Percentiles rank a stretch among this genome's conserved stretches.
phyloP scores from a whole-genome alignment of 495 filamentous ascomycete species.

The Daldinia vernicosa region DNA sequence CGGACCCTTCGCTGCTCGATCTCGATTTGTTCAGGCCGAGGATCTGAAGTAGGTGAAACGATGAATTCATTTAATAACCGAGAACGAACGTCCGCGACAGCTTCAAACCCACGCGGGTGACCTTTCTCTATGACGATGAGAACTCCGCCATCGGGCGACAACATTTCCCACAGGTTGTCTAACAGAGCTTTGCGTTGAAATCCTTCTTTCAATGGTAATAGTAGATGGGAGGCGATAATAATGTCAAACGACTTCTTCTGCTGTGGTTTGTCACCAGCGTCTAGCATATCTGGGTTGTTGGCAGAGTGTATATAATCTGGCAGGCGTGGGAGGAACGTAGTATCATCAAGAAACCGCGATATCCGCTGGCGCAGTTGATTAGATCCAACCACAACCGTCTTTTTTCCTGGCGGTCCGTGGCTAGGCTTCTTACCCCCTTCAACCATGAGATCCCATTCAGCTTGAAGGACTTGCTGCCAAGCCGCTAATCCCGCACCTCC shows the following conservation, averaged over 20 bases:
- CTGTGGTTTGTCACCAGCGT: constrained; percentile 51
- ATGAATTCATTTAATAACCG: constrained; percentile 81
- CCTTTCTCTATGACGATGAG: constrained; percentile 93
- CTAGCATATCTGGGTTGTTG: constrained; percentile 51
- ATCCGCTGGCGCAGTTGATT: constrained; percentile 74
- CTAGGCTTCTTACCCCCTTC: constrained; percentile 56
- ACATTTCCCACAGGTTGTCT: constrained; percentile 86
- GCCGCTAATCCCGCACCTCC: constrained; percentile 86
- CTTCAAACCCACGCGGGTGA: constrained; percentile 88
- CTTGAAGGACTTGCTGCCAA: constrained; percentile 82
- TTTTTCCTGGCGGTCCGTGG: constrained; percentile 55
- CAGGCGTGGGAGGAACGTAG: constrained; percentile 88
- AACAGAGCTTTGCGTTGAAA: constrained; percentile 78
- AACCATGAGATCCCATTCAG: constrained; percentile 76
- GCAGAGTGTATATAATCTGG: constrained; percentile 84
- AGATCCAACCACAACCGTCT: constrained; percentile 61
- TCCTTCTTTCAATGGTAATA: constrained; percentile 75
- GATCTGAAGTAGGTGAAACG: constrained; percentile 65
- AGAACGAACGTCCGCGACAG: constrained; percentile 82
- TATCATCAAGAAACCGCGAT: constrained; percentile 81
- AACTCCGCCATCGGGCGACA: constrained; percentile 85
- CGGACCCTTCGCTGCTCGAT: constrained; percentile 45
- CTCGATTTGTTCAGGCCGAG: constrained; percentile 46
- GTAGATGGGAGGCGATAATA: constrained; percentile 85
- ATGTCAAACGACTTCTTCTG: constrained; percentile 85